Evolutionary conservation across 805 yeast genomes (phyloP), one percentile per base, ranked within the genome.

Genomic region (Zygosaccharomyces rouxii): DNA sequence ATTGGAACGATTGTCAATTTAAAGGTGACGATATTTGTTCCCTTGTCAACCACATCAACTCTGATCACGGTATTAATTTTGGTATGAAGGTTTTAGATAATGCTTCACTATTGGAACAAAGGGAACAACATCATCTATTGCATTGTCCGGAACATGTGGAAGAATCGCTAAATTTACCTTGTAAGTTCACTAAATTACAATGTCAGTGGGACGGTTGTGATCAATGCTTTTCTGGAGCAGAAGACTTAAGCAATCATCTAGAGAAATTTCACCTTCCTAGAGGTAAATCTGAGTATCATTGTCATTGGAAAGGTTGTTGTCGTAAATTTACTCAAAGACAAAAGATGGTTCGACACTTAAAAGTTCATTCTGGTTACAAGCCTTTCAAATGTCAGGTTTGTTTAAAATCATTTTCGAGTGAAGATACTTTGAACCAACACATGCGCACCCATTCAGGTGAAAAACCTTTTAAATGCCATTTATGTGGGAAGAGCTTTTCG

Each of bases 391-490:
- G 99, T 68, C 59, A 70, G 0, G 62, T 75, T 0, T 94, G 99
- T 64, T 75, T 79, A 2, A 80, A 83, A 48, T 64, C 73, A 10
- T 89, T 92, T 66, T 86, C 95, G 4, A 87, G 86, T 38, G 87
- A 85, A 43, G 71, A 84, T 28, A 84, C 85, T 76, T 72, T 94
- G 38, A 75, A 76, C 38, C 96, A 89, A 67, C 99, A 94, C 67
- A 66, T 77, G 71, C 72, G 97, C 45, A 81, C 79, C 2, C 98
- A 92, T 64, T 81, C 92, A 1, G 97, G 97, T 2, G 97, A 89
- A 58, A 86, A 82, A 60, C 98, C 98, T 1, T 89, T 76, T 64
- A 66, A 66, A 46, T 92, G 99, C 66, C 71, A 75, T 22, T 62
- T 72, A 1, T 92, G 99, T 66, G 83, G 78, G 4, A 90, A 89